Percentiles rank a stretch among this genome's conserved stretches.
Evolutionary conservation across 116 monocot genomes (phyloP).

Genomic region (Papilionanthe hybrid): DNA sequence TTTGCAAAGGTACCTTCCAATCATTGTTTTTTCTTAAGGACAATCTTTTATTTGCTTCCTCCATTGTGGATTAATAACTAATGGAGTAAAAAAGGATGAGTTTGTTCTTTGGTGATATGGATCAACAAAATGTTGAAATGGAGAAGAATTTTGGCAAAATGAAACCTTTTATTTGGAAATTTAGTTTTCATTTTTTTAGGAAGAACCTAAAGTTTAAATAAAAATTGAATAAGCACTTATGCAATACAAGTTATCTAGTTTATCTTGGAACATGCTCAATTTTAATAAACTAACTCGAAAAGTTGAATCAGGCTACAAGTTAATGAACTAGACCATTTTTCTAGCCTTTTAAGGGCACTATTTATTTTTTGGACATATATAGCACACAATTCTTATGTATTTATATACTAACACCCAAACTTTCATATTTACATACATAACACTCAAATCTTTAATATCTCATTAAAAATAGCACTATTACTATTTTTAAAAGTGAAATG

Average conservation of each 20-base stretch:
- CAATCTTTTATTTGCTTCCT: not conserved
- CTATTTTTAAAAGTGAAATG: too few relatives aligned
- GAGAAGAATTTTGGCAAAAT: not conserved
- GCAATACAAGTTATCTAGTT: not conserved
- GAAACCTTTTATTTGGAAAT: not conserved
- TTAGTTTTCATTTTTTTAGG: not conserved
- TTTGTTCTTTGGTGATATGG: not conserved
- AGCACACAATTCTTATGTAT: too few relatives aligned
- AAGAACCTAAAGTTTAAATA: not conserved
- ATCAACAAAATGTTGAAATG: not conserved
- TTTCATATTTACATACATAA: too few relatives aligned
- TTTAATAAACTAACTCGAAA: not conserved
- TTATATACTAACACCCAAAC: too few relatives aligned
- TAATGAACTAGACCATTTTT: not conserved
- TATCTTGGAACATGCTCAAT: not conserved
- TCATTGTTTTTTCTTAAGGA: not conserved
- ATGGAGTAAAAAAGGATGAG: not conserved
- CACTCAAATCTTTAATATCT: too few relatives aligned
- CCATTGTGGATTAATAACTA: not conserved
- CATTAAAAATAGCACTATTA: too few relatives aligned
- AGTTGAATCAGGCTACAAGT: not conserved
- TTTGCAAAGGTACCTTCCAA: slow-evolving; percentile 75
- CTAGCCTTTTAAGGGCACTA: not conserved
- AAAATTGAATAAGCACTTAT: not conserved
- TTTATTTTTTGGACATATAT: not conserved